These are phyloP conservation scores for Silene vulgaris DNA, from an alignment of 179 eudicot genomes.

Conservation along the genomic window DNA sequence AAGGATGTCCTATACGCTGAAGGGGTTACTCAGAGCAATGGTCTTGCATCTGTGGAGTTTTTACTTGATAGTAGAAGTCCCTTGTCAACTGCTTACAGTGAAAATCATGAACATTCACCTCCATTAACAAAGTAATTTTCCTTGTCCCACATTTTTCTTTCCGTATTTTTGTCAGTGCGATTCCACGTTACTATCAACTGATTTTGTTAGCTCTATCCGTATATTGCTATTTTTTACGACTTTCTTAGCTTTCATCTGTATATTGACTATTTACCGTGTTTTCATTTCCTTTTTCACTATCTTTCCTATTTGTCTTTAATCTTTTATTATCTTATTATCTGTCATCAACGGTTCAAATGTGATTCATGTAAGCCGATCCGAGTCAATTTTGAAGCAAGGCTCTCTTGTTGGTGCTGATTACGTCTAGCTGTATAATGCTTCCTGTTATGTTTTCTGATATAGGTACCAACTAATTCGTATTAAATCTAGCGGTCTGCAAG, in stretches of 20 bases:
- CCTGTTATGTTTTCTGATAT: neutral
- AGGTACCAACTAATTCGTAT: constrained; percentile 5
- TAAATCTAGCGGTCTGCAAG: neutral
- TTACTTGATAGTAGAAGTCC: constrained; percentile 4
- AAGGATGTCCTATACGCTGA: constrained; percentile 6
- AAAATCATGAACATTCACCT: neutral
- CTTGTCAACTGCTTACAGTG: neutral
- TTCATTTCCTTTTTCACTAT: too few species aligned
- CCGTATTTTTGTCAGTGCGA: neutral
- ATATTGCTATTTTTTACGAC: too few species aligned
- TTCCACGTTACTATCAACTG: neutral
- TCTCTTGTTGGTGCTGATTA: neutral
- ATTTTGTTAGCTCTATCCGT: neutral
- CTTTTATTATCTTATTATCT: too few species aligned
- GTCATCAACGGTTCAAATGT: neutral
- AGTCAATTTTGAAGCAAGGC: neutral
- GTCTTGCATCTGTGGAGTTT: constrained; percentile 4
- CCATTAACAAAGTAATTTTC: constrained; percentile 5
- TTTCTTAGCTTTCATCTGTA: too few species aligned
- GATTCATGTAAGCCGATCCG: neutral
- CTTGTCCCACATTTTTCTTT: neutral
- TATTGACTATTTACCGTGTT: neutral
- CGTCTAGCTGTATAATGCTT: neutral
- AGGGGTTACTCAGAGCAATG: constrained; percentile 7
- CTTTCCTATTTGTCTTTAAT: neutral